Conservation (phyloP, 208 protist genomes). For the Sergeia podlipaevii region DNA sequence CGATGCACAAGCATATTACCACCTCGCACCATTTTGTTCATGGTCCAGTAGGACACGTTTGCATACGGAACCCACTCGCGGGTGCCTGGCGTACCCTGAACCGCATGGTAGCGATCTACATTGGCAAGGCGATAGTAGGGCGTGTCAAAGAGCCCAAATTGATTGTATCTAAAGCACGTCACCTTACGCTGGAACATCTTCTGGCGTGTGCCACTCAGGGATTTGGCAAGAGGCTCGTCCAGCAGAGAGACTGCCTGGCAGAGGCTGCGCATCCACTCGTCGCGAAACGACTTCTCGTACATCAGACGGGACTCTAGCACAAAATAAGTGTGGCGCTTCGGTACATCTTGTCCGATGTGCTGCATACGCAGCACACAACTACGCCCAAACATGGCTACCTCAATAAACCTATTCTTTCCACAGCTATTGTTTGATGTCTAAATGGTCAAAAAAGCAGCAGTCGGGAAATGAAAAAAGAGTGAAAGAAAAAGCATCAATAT, state of each 20-base stretch:
- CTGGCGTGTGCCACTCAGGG: conserved; percentile 49
- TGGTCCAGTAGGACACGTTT: conserved; percentile 88
- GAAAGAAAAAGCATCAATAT: background rate
- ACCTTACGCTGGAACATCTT: conserved; percentile 87
- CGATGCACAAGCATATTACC: conserved; percentile 88
- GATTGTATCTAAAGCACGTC: conserved; percentile 89
- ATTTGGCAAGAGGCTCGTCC: conserved; percentile 83
- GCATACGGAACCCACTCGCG: conserved; percentile 88
- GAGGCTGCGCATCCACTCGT: conserved; percentile 83
- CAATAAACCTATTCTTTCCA: too few species aligned
- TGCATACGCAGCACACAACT: conserved; percentile 39
- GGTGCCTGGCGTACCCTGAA: conserved; percentile 72
- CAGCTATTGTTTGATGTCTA: background rate
- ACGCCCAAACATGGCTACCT: conserved; percentile 45
- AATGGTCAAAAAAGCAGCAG: background rate
- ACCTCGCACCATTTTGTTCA: conserved; percentile 87
- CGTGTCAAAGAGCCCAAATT: conserved; percentile 81
- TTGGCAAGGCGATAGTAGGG: conserved; percentile 86
- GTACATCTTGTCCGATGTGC: conserved; percentile 88
- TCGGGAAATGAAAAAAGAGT: conserved; percentile 3
- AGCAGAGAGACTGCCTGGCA: conserved; percentile 68
- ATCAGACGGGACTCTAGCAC: conserved; percentile 84
- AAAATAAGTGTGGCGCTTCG: conserved; percentile 82
- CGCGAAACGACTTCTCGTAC: conserved; percentile 92
- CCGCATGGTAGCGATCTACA: conserved; percentile 80